A percentile compares a stretch with the other conserved stretches of the same genome.
These are phyloP conservation scores for Phoma sp. DNA, from an alignment of 2,329 filamentous ascomycete species.

Conservation along the genomic window DNA sequence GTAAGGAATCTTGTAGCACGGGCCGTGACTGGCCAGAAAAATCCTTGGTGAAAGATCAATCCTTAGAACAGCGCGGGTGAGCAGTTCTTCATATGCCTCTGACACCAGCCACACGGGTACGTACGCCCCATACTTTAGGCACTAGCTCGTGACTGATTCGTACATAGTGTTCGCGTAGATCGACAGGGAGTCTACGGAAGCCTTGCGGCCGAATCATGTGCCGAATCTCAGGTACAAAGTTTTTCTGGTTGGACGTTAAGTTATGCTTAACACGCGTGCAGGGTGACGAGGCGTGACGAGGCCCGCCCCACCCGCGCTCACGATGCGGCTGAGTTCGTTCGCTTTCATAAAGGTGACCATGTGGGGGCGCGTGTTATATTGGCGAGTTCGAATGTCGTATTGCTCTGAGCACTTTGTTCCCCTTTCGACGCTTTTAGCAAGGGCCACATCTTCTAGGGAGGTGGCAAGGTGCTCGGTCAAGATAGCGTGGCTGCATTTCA, in stretches of 20 bases:
- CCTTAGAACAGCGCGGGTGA: too few species aligned
- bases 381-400: neutral
- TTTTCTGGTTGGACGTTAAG: conserved; percentile 1
- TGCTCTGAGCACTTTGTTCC: neutral
- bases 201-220: neutral
- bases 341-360: neutral
- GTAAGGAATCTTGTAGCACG: neutral
- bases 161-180: too few species aligned
- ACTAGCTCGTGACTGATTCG: too few species aligned
- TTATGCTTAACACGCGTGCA: conserved; percentile 6
- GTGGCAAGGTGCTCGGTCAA: neutral
- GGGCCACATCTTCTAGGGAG: neutral
- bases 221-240: neutral
- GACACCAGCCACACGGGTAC: neutral
- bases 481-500: too few species aligned
- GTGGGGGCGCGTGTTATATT: neutral
- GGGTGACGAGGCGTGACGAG: conserved; percentile 14
- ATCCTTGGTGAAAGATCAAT: too few species aligned
- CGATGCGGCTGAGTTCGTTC: neutral
- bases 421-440: neutral
- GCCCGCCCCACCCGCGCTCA: conserved; percentile 5
- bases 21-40: too few species aligned
- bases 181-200: neutral
- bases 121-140: neutral
- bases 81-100: neutral